Evolutionary conservation across 345 rosid genomes (phyloP).

Genomic region (Eucalyptus cloeziana): DNA sequence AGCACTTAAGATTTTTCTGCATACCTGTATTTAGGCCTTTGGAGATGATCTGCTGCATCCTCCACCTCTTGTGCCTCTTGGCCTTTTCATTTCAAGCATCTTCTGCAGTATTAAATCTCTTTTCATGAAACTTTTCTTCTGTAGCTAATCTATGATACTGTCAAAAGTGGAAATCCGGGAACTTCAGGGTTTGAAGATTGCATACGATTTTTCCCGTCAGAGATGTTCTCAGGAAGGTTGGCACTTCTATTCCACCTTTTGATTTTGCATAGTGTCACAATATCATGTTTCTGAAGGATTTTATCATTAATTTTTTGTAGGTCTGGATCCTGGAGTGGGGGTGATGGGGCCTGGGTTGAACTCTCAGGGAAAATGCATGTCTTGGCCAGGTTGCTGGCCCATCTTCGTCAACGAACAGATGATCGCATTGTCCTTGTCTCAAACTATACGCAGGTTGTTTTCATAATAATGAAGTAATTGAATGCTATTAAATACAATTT

Average conservation of each 20-base stretch:
- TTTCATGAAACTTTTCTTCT: conserved; percentile 6
- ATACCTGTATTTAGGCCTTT: neutral
- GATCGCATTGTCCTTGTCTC: conserved; percentile 97
- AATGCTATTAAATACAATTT: neutral
- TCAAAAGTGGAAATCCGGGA: conserved; percentile 62
- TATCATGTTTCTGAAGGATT: neutral
- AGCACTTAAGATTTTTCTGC: neutral
- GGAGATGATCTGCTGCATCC: neutral
- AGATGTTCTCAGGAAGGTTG: conserved; percentile 95
- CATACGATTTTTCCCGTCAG: conserved; percentile 72
- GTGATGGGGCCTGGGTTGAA: conserved; percentile 96
- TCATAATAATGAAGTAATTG: neutral
- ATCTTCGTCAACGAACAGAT: conserved; percentile 69
- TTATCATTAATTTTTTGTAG: conserved; percentile 20
- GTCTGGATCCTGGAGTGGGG: conserved; percentile 95
- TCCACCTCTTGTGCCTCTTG: neutral
- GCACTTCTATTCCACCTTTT: neutral
- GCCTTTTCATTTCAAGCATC: neutral
- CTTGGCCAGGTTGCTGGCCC: conserved; percentile 77
- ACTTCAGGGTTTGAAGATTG: conserved; percentile 88
- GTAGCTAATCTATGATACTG: conserved; percentile 93
- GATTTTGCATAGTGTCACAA: neutral
- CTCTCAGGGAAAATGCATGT: conserved; percentile 99
- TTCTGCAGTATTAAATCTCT: neutral
- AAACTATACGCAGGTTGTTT: conserved; percentile 84